Percentiles rank a stretch among this genome's conserved stretches.
Conservation (phyloP, 352 stramenopile species). For the Globisporangium irregulare region DNA sequence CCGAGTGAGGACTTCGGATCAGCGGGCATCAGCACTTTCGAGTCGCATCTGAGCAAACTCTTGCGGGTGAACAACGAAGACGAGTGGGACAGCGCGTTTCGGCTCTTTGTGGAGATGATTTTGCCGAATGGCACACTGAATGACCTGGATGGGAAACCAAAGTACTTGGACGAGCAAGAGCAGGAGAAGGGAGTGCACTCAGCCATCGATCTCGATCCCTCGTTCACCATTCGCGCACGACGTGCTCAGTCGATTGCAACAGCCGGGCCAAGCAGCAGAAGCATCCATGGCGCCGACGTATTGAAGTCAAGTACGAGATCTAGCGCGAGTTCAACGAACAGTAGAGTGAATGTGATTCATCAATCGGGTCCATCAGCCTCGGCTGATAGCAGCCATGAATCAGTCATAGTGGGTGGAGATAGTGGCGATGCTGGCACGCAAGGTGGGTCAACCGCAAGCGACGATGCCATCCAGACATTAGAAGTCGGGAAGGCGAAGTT, state of each 20-base stretch:
- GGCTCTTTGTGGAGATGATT: constrained; percentile 47
- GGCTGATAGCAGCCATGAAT: not conserved
- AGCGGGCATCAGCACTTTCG: constrained; percentile 3
- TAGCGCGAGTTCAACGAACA: not conserved
- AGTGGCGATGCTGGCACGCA: not conserved
- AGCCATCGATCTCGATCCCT: not conserved
- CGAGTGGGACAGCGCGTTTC: constrained; percentile 45
- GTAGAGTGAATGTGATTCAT: not conserved
- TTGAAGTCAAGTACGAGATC: not conserved
- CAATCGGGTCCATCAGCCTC: not conserved
- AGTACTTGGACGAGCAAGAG: not conserved
- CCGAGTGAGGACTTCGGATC: not conserved
- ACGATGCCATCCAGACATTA: not conserved
- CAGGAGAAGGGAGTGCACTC: not conserved
- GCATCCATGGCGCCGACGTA: not conserved
- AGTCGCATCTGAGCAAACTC: constrained; percentile 13
- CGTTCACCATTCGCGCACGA: constrained; percentile 3
- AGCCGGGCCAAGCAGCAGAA: not conserved
- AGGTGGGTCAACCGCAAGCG: not conserved
- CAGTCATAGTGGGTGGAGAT: not conserved
- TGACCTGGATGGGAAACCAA: constrained; percentile 17
- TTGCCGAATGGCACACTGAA: constrained; percentile 37
- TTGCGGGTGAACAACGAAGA: constrained; percentile 19
- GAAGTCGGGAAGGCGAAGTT: not conserved
- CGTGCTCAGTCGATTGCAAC: constrained; percentile 14